phyloP scores from a whole-genome alignment of 805 yeast genomes.

The Saccharomycopsis fermentans region DNA sequence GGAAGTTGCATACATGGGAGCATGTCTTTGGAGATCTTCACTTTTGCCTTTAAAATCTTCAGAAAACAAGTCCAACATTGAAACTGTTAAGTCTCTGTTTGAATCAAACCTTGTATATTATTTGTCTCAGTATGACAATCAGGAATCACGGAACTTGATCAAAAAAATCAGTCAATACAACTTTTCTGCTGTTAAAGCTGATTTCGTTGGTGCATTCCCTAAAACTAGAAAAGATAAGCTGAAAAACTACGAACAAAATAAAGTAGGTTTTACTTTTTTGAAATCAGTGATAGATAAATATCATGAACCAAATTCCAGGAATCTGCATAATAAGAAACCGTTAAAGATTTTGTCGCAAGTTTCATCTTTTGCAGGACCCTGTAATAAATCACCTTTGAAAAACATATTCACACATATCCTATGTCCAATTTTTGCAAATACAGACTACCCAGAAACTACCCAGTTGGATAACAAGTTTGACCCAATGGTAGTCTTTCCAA shows the following conservation, averaged over 20 bases:
- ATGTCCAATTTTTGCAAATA: conserved; percentile 29
- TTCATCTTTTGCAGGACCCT: conserved; percentile 31
- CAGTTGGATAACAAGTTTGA: background rate
- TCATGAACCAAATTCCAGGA: background rate
- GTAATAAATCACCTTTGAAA: conserved; percentile 18
- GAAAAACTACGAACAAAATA: background rate
- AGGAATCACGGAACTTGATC: conserved; percentile 20
- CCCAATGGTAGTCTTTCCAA: conserved; percentile 16
- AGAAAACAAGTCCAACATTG: conserved; percentile 2
- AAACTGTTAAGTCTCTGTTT: conserved; percentile 22
- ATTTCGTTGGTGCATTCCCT: conserved; percentile 34
- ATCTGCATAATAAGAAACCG: background rate
- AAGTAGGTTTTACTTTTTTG: conserved; percentile 23
- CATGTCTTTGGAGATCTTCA: conserved; percentile 35
- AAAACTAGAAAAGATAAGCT: conserved; percentile 20
- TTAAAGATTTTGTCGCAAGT: conserved; percentile 29
- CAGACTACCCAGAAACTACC: conserved; percentile 13
- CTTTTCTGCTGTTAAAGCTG: conserved; percentile 29
- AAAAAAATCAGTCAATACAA: conserved; percentile 22
- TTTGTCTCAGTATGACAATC: conserved; percentile 24
- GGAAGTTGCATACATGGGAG: conserved; percentile 33
- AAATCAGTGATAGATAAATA: conserved; percentile 27
- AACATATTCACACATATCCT: conserved; percentile 33
- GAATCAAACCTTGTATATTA: conserved; percentile 26
- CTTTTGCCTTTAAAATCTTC: conserved; percentile 19